Evolutionary conservation across 225 moss, liverwort and hornwort genomes (phyloP).

Genomic region (Rhytidiadelphus loreus): DNA sequence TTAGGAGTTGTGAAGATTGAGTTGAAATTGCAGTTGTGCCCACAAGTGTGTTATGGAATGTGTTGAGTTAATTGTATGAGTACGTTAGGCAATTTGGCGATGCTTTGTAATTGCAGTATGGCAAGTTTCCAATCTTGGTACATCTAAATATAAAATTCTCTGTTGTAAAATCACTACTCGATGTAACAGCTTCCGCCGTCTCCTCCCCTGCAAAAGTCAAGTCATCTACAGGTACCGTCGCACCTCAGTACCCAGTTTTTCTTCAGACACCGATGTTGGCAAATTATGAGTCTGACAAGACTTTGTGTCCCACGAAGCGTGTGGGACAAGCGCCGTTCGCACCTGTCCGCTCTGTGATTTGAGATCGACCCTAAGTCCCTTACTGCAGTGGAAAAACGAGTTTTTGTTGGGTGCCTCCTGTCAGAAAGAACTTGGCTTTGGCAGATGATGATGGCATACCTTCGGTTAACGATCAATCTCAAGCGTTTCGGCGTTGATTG

Average conservation of each 20-base stretch:
- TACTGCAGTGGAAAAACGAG: too few relatives aligned
- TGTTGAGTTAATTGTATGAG: neutral
- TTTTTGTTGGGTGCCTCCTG: too few relatives aligned
- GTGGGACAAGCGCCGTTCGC: too few relatives aligned
- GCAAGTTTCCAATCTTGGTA: neutral
- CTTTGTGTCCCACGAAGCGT: too few relatives aligned
- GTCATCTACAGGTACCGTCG: neutral
- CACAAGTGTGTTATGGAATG: neutral
- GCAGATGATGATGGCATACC: too few relatives aligned
- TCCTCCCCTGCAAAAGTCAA: neutral
- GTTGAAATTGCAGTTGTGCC: neutral
- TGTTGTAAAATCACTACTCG: neutral
- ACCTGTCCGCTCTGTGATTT: too few relatives aligned
- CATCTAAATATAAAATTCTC: neutral
- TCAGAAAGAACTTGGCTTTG: too few relatives aligned
- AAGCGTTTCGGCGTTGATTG: too few relatives aligned
- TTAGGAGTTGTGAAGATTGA: neutral
- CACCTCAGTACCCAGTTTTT: neutral
- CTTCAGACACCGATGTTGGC: too few relatives aligned
- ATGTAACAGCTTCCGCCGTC: neutral
- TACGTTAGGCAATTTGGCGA: neutral
- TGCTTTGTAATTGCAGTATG: neutral
- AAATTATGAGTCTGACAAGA: too few relatives aligned
- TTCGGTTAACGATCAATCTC: too few relatives aligned
- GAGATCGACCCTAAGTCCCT: too few relatives aligned